Conservation (phyloP, 2,329 filamentous ascomycete genomes). For the Phaeosphaeria sp. region DNA sequence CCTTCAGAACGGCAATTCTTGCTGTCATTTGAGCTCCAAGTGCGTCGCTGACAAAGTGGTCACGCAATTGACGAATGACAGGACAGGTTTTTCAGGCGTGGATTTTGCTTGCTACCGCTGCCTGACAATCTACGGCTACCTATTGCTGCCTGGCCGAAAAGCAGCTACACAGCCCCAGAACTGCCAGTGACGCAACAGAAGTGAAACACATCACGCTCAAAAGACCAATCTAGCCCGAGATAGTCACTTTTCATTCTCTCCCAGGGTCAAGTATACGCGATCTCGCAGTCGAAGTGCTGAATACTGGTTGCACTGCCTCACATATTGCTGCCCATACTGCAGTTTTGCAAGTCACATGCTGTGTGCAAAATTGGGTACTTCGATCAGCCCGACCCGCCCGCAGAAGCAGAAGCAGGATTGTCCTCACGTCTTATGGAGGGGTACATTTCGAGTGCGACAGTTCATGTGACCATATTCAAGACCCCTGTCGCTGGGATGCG, state of each 20-base stretch:
- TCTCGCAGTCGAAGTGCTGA: not conserved
- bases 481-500: slow-evolving; percentile 1
- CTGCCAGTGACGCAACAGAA: slow-evolving; percentile 2
- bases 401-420: not conserved
- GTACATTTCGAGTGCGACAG: not conserved
- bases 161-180: slow-evolving; percentile 24
- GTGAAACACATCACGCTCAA: slow-evolving; percentile 20
- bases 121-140: slow-evolving; percentile 40
- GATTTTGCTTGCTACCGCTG: slow-evolving; percentile 19
- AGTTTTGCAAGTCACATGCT: not conserved
- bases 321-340: not conserved
- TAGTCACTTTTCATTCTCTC: not conserved
- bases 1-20: slow-evolving; percentile 18
- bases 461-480: not conserved
- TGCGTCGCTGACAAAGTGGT: slow-evolving; percentile 17
- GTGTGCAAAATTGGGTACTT: not conserved
- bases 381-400: too few relatives aligned
- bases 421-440: not conserved
- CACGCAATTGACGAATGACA: slow-evolving; percentile 20
- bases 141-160: slow-evolving; percentile 39
- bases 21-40: slow-evolving; percentile 1
- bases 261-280: not conserved
- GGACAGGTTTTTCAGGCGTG: slow-evolving; percentile 4
- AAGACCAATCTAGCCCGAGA: slow-evolving; percentile 12
- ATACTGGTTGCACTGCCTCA: not conserved